Conservation (phyloP, 2,329 filamentous ascomycete genomes). For the Colletotrichum destructivum region DNA sequence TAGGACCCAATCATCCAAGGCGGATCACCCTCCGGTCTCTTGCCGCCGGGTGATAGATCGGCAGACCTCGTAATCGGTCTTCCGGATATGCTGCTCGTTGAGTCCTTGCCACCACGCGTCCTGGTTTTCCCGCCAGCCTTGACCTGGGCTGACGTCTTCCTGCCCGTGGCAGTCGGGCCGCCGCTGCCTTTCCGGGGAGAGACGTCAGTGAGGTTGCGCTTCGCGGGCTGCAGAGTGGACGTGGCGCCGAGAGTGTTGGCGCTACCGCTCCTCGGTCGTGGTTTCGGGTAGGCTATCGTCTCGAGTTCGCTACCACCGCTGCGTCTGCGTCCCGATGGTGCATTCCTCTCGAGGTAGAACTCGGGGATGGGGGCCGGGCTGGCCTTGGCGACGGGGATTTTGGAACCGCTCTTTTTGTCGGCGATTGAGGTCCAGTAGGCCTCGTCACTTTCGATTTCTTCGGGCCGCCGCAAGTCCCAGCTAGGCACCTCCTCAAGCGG, state of each 20-base stretch:
- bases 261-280: slow-evolving; percentile 80
- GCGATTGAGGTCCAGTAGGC: slow-evolving; percentile 67
- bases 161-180: slow-evolving; percentile 47
- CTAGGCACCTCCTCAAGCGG: slow-evolving; percentile 60
- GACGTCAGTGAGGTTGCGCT: slow-evolving; percentile 62
- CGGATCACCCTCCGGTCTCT: slow-evolving; percentile 91
- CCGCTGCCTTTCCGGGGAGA: slow-evolving; percentile 67
- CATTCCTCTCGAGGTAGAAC: slow-evolving; percentile 82
- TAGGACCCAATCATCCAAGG: slow-evolving; percentile 97
- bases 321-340: slow-evolving; percentile 74
- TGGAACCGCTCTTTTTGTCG: slow-evolving; percentile 69
- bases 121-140: slow-evolving; percentile 70
- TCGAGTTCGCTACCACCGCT: slow-evolving; percentile 70
- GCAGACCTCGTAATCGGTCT: slow-evolving; percentile 77
- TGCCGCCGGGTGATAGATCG: slow-evolving; percentile 63
- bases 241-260: slow-evolving; percentile 64
- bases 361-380: slow-evolving; percentile 83
- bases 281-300: slow-evolving; percentile 71
- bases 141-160: slow-evolving; percentile 62
- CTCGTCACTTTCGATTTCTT: slow-evolving; percentile 77
- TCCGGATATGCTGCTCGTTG: slow-evolving; percentile 61
- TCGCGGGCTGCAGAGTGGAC: slow-evolving; percentile 50
- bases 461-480: slow-evolving; percentile 83
- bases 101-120: slow-evolving; percentile 71
- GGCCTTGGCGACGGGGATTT: slow-evolving; percentile 87